A percentile compares a stretch with the other conserved stretches of the same genome.
Conservation (phyloP, 2,329 filamentous ascomycete species). For the Nigrospora sphaerica region DNA sequence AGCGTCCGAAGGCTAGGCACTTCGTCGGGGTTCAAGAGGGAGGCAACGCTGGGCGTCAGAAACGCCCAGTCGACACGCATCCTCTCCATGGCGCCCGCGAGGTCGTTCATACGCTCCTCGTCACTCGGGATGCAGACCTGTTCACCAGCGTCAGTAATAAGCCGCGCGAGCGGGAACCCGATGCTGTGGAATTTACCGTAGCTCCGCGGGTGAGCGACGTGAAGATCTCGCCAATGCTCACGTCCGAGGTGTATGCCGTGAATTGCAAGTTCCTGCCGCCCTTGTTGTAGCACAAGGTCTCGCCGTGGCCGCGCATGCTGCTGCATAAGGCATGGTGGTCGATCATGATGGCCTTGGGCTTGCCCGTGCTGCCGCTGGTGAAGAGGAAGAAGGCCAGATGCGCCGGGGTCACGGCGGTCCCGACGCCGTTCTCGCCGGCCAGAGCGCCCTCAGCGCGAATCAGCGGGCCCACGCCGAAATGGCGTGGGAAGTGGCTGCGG, state of each 20-base stretch:
- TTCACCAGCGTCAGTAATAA: slow-evolving; percentile 8
- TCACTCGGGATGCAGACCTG: slow-evolving; percentile 33
- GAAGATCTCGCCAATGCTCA: not conserved
- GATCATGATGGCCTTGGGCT: slow-evolving; percentile 6
- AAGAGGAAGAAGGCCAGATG: slow-evolving; percentile 3
- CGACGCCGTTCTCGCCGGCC: not conserved
- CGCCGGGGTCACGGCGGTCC: not conserved
- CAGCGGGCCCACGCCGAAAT: not conserved
- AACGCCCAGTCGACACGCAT: slow-evolving; percentile 13
- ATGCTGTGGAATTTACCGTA: not conserved
- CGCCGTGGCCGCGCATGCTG: not conserved
- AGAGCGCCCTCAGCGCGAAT: not conserved
- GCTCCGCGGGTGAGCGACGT: not conserved
- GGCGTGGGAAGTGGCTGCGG: not conserved
- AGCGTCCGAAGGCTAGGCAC: slow-evolving; percentile 14
- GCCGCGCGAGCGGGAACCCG: too few species aligned
- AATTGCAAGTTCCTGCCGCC: not conserved
- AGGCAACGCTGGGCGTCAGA: slow-evolving; percentile 20
- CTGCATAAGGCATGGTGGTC: slow-evolving; percentile 2
- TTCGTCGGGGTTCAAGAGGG: slow-evolving; percentile 12
- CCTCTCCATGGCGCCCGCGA: slow-evolving; percentile 16
- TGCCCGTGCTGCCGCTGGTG: slow-evolving; percentile 7
- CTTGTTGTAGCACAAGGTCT: not conserved
- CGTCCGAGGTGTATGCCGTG: not conserved
- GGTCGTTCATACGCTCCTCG: slow-evolving; percentile 22